Percentiles rank a stretch among this genome's conserved stretches.
Conservation (phyloP, 345 rosid genomes). For the Diplotaxis tenuifolia region DNA sequence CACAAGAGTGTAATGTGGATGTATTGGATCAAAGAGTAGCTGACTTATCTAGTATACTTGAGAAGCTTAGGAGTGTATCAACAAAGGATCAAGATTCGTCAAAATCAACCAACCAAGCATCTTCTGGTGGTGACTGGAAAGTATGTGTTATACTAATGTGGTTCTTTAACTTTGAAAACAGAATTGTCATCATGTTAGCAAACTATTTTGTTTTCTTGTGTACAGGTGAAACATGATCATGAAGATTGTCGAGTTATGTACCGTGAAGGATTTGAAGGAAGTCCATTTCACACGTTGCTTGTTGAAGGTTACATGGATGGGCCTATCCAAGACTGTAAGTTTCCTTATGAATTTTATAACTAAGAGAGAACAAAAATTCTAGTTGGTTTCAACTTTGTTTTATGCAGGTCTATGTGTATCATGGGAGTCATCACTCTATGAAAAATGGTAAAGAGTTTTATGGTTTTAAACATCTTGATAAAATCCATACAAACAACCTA, state of each 20-base stretch:
- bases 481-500: not conserved
- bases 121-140: conserved; percentile 72
- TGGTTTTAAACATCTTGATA: not conserved
- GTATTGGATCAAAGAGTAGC: conserved; percentile 53
- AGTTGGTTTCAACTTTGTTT: conserved; percentile 14
- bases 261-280: conserved; percentile 79
- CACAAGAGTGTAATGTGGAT: conserved; percentile 53
- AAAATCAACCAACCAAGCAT: conserved; percentile 38
- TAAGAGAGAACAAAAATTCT: too few relatives aligned
- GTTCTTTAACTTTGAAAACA: not conserved
- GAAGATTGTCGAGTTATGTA: conserved; percentile 93
- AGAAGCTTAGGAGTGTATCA: conserved; percentile 83
- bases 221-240: conserved; percentile 70
- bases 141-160: conserved; percentile 40
- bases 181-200: not conserved
- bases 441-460: conserved; percentile 61
- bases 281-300: conserved; percentile 82
- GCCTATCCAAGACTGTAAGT: conserved; percentile 77
- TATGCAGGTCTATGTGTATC: conserved; percentile 79
- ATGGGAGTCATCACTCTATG: conserved; percentile 70
- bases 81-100: conserved; percentile 39
- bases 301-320: conserved; percentile 94
- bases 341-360: too few relatives aligned
- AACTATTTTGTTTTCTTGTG: not conserved
- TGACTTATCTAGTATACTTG: conserved; percentile 65